Conservation (phyloP, 208 protist species). For the Leishmania aethiopica region DNA sequence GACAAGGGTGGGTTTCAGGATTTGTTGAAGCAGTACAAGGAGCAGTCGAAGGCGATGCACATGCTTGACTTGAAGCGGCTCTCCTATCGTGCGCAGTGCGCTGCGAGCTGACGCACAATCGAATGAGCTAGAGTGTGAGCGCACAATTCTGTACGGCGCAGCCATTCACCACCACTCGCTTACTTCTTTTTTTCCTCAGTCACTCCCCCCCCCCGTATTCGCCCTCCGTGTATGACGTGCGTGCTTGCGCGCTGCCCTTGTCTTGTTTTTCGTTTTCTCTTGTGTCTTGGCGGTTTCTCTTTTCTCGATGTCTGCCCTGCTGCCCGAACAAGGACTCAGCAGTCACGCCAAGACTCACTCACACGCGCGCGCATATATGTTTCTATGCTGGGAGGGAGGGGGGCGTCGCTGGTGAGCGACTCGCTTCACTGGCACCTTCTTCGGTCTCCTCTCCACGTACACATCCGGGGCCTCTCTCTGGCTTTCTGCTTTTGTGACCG, state of each 20-base stretch:
- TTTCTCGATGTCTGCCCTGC: not conserved
- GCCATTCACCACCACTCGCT: not conserved
- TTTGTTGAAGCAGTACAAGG: slow-evolving; percentile 55
- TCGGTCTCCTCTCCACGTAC: not conserved
- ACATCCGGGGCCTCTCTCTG: not conserved
- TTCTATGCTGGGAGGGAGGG: not conserved
- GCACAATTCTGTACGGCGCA: not conserved
- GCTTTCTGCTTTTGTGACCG: no score
- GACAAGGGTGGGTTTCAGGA: slow-evolving; percentile 60
- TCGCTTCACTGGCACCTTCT: not conserved
- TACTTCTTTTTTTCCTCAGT: not conserved
- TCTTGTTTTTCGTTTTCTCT: not conserved
- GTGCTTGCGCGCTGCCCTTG: not conserved
- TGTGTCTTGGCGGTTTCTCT: not conserved
- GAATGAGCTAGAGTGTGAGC: not conserved
- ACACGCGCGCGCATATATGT: not conserved
- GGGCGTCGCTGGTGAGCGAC: not conserved
- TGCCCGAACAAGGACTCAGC: not conserved
- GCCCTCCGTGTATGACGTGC: not conserved
- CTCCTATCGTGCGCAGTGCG: slow-evolving; percentile 43
- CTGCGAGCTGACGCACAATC: not conserved
- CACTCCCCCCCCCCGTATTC: not conserved
- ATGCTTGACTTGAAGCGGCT: slow-evolving; percentile 73
- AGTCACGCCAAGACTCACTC: not conserved
- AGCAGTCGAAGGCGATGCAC: slow-evolving; percentile 62